A percentile compares a stretch with the other conserved stretches of the same genome.
phyloP scores from a whole-genome alignment of 2,329 filamentous ascomycete species.

The Passalora sequoiae region DNA sequence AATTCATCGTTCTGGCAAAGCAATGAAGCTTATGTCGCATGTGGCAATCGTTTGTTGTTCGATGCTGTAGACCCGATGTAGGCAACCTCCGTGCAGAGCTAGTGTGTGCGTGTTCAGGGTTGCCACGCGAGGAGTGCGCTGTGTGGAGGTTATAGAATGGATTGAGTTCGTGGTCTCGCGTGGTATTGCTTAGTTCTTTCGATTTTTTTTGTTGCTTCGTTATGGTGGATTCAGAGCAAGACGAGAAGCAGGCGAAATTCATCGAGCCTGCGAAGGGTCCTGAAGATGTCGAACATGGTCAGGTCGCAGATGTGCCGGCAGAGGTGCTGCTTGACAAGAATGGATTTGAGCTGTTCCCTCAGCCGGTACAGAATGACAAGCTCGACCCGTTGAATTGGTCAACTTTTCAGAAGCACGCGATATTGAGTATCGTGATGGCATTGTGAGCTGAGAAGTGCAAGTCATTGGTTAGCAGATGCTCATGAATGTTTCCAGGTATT shows the following conservation, averaged over 20 bases:
- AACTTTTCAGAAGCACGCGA: slow-evolving; percentile 15
- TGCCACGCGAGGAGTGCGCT: background rate
- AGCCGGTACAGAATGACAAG: slow-evolving; percentile 12
- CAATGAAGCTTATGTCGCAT: background rate
- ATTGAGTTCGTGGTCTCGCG: background rate
- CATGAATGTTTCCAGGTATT: no score
- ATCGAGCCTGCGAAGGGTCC: background rate
- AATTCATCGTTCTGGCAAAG: background rate
- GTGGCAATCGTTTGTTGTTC: background rate
- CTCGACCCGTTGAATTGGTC: slow-evolving; percentile 20
- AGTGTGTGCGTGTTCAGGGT: background rate
- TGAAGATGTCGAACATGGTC: slow-evolving; percentile 10
- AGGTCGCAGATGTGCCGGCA: slow-evolving; percentile 3
- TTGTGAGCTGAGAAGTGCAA: slow-evolving; percentile 7
- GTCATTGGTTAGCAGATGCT: background rate
- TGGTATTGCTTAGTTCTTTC: background rate
- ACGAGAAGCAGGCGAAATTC: background rate
- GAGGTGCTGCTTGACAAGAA: slow-evolving; percentile 16
- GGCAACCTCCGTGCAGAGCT: no score
- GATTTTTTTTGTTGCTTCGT: background rate
- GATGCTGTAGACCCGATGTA: background rate
- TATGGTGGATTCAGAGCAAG: background rate
- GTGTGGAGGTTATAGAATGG: background rate
- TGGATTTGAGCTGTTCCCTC: slow-evolving; percentile 15
- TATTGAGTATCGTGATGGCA: slow-evolving; percentile 15